A percentile compares a stretch with the other conserved stretches of the same genome.
Evolutionary conservation across 2,329 filamentous ascomycete species (phyloP).

Genomic region (Talaromyces sp.): DNA sequence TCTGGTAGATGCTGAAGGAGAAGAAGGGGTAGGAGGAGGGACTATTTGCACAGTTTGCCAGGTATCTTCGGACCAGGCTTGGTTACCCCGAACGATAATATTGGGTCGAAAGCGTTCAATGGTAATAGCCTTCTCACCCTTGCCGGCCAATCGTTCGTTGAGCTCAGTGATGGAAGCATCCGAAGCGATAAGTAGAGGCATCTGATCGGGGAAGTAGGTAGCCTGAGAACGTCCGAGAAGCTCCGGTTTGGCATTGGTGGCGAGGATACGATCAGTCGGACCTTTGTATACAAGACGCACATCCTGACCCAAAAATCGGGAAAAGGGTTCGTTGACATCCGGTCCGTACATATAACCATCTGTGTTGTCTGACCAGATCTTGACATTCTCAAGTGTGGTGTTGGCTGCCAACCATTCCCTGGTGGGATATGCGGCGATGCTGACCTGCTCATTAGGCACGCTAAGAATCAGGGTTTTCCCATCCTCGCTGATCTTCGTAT

Average conservation of each 20-base stretch:
- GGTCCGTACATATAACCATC: constrained; percentile 53
- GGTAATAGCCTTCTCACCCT: constrained; percentile 45
- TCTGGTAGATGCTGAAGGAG: not conserved
- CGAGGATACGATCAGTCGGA: constrained; percentile 50
- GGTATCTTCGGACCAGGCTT: constrained; percentile 58
- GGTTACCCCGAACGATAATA: constrained; percentile 53
- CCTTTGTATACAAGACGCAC: constrained; percentile 60
- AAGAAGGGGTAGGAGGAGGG: not conserved
- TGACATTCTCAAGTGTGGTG: constrained; percentile 46
- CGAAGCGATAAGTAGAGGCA: constrained; percentile 53
- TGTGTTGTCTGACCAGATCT: constrained; percentile 57
- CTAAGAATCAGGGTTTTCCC: constrained; percentile 37
- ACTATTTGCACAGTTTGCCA: constrained; percentile 54
- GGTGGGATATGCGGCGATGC: constrained; percentile 53
- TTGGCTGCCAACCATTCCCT: constrained; percentile 51
- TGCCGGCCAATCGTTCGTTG: constrained; percentile 46
- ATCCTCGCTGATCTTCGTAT: constrained; percentile 46
- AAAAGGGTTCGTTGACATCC: constrained; percentile 50
- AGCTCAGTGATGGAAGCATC: constrained; percentile 55
- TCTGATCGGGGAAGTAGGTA: constrained; percentile 57
- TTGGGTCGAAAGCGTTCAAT: constrained; percentile 62
- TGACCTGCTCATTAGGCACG: constrained; percentile 36
- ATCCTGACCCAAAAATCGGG: constrained; percentile 51
- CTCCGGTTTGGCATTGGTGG: constrained; percentile 52
- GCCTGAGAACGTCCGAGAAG: constrained; percentile 51